phyloP scores from a whole-genome alignment of 768 basidiomycete species.

The Nidularia sp. region DNA sequence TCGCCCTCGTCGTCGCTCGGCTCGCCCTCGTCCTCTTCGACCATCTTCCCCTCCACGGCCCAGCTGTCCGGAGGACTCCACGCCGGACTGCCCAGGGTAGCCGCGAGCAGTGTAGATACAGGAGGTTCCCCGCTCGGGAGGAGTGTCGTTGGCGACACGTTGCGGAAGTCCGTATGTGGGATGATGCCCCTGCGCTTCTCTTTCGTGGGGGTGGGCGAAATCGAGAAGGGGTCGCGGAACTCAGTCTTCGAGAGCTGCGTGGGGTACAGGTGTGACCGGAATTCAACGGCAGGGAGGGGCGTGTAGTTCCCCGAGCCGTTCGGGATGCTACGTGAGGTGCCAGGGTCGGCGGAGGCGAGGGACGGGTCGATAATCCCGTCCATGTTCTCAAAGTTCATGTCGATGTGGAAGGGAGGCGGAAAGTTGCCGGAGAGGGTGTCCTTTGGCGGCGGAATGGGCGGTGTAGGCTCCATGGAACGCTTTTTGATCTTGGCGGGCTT shows the following conservation, averaged over 20 bases:
- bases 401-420: slow-evolving; percentile 40
- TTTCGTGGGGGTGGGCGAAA: slow-evolving; percentile 25
- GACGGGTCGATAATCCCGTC: slow-evolving; percentile 72
- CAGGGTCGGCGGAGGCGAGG: slow-evolving; percentile 1
- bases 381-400: slow-evolving; percentile 72
- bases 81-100: slow-evolving; percentile 18
- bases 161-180: slow-evolving; percentile 23
- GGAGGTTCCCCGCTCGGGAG: slow-evolving; percentile 5
- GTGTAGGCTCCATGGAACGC: background rate
- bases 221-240: slow-evolving; percentile 21
- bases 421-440: background rate
- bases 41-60: slow-evolving; percentile 45
- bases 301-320: too few relatives aligned
- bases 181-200: slow-evolving; percentile 14
- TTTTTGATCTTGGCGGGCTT: slow-evolving; percentile 7
- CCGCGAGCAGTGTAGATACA: background rate
- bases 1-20: slow-evolving; percentile 18
- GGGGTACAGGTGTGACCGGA: slow-evolving; percentile 12
- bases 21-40: slow-evolving; percentile 16
- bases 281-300: background rate
- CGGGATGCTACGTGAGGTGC: too few relatives aligned
- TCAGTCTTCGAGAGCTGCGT: slow-evolving; percentile 19
- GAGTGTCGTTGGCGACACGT: slow-evolving; percentile 50
- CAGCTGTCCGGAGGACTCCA: slow-evolving; percentile 81
- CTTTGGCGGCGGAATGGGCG: background rate